phyloP scores from a whole-genome alignment of 1,139 yeast species.

The Arxiozyma slooffiae region DNA sequence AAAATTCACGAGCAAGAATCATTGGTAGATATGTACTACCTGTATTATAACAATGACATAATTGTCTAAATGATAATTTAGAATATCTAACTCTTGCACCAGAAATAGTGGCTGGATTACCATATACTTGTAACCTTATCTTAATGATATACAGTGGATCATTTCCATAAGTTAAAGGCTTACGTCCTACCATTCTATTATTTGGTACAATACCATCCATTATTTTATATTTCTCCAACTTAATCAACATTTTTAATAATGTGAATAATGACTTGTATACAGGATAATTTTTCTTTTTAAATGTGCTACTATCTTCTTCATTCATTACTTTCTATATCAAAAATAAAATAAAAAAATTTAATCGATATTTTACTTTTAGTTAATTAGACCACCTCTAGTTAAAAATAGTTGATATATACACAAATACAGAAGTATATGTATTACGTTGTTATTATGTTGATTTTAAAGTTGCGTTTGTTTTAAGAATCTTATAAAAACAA shows the following conservation, averaged over 20 bases:
- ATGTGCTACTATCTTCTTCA: no score
- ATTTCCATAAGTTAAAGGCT: conserved; percentile 14
- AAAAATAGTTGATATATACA: background rate
- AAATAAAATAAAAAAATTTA: no score
- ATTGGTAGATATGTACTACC: conserved; percentile 92
- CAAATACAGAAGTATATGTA: background rate
- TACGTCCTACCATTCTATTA: conserved; percentile 9
- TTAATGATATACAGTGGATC: conserved; percentile 28
- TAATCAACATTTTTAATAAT: no score
- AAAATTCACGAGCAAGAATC: conserved; percentile 92
- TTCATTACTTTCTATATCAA: background rate
- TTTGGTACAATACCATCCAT: background rate
- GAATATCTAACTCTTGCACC: conserved; percentile 98
- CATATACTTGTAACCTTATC: conserved; percentile 21
- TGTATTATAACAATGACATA: conserved; percentile 61
- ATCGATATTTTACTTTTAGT: no score
- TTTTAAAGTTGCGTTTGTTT: background rate
- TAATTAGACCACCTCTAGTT: no score
- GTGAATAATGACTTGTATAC: background rate
- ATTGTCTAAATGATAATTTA: conserved; percentile 80
- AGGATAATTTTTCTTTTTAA: no score
- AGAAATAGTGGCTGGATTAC: conserved; percentile 41
- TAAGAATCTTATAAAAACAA: background rate
- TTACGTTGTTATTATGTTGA: background rate
- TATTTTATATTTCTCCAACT: background rate